Evolutionary conservation across 345 rosid genomes (phyloP).

Genomic region (Rubroshorea leprosula): DNA sequence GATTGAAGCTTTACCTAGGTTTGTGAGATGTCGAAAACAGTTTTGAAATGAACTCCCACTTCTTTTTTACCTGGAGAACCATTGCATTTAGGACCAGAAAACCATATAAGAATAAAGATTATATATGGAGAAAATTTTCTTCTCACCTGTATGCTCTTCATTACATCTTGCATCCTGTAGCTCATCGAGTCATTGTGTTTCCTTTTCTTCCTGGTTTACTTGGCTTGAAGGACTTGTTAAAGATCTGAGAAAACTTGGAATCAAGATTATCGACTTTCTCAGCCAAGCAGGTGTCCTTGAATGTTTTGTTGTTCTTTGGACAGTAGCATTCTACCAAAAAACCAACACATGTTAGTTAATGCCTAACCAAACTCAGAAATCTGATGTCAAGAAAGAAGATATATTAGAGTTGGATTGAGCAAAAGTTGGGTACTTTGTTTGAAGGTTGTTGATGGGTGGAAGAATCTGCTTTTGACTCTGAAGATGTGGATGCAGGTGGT

Average conservation of each 20-base stretch:
- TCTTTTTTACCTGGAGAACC: constrained; percentile 30
- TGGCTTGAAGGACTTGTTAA: constrained; percentile 17
- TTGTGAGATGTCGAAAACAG: constrained; percentile 19
- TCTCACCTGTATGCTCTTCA: constrained; percentile 32
- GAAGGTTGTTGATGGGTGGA: constrained; percentile 13
- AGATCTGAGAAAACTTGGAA: constrained; percentile 29
- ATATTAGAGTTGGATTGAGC: too few relatives aligned
- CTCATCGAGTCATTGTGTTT: constrained; percentile 15
- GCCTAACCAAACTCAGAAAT: neutral
- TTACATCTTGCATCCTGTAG: constrained; percentile 20
- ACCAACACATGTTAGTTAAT: neutral
- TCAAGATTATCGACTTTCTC: constrained; percentile 23
- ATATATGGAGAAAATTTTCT: neutral
- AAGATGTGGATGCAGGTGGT: constrained; percentile 12
- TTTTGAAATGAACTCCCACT: constrained; percentile 22
- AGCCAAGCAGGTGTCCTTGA: constrained; percentile 28
- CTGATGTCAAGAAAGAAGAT: neutral
- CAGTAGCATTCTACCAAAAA: constrained; percentile 21
- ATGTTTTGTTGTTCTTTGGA: constrained; percentile 14
- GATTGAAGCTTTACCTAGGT: constrained; percentile 16
- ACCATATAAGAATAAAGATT: neutral
- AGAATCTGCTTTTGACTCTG: constrained; percentile 20
- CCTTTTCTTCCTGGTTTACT: constrained; percentile 23
- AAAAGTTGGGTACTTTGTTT: too few relatives aligned
- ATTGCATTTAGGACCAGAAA: constrained; percentile 3